Evolutionary conservation across 2,329 filamentous ascomycete genomes (phyloP).

Genomic region (Colletotrichum sojae): DNA sequence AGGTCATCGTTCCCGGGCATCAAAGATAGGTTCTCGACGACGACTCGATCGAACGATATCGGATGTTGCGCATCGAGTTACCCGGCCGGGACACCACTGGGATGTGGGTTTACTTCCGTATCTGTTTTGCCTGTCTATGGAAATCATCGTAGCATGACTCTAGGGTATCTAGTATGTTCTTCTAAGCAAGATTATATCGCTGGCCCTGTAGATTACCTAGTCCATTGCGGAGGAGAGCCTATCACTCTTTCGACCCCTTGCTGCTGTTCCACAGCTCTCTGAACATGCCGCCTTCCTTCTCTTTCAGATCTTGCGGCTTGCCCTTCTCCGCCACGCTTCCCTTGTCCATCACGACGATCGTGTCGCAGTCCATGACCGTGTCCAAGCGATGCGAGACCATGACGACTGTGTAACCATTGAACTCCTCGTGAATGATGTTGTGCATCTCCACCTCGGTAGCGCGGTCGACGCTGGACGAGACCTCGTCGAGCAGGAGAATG

Average conservation of each 20-base stretch:
- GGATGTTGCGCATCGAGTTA: too few relatives aligned
- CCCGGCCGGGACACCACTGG: too few relatives aligned
- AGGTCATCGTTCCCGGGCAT: too few relatives aligned
- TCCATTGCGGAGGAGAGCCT: too few relatives aligned
- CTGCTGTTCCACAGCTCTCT: slow-evolving; percentile 31
- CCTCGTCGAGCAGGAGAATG: slow-evolving; percentile 52
- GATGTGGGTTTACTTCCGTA: too few relatives aligned
- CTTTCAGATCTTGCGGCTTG: slow-evolving; percentile 8
- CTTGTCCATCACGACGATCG: slow-evolving; percentile 59
- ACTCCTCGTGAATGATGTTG: slow-evolving; percentile 48
- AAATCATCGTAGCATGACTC: too few relatives aligned
- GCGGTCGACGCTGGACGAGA: slow-evolving; percentile 51
- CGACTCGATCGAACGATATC: too few relatives aligned
- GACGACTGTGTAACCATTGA: slow-evolving; percentile 61
- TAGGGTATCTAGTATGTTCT: too few relatives aligned
- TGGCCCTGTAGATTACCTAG: too few relatives aligned
- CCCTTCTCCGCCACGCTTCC: slow-evolving; percentile 55
- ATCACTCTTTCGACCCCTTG: slow-evolving; percentile 6
- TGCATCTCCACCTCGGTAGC: slow-evolving; percentile 52
- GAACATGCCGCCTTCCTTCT: slow-evolving; percentile 16
- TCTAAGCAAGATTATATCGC: too few relatives aligned
- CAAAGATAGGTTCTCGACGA: too few relatives aligned
- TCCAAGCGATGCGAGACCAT: slow-evolving; percentile 56
- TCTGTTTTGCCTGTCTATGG: too few relatives aligned
- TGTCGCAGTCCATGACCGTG: slow-evolving; percentile 63